phyloP scores from a whole-genome alignment of 495 filamentous ascomycete genomes.

The Haplographium delicatum region DNA sequence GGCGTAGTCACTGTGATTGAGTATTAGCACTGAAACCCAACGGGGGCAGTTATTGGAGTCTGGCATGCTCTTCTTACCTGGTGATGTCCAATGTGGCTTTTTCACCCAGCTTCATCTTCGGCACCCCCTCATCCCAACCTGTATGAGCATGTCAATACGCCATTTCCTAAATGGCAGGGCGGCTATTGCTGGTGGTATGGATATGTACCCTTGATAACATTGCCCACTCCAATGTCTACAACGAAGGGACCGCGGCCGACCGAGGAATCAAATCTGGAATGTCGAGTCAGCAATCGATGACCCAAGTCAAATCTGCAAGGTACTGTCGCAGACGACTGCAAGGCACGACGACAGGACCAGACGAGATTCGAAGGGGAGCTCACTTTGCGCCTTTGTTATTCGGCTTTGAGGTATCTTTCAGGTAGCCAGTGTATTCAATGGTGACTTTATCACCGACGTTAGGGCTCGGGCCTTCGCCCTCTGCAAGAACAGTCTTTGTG shows the following conservation, averaged over 20 bases:
- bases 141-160: slow-evolving; percentile 17
- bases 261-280: slow-evolving; percentile 73
- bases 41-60: not conserved
- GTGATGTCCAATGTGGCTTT: slow-evolving; percentile 72
- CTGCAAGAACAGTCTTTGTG: slow-evolving; percentile 36
- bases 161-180: too few relatives aligned
- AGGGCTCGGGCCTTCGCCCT: slow-evolving; percentile 49
- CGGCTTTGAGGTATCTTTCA: slow-evolving; percentile 57
- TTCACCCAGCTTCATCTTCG: slow-evolving; percentile 75
- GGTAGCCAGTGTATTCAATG: slow-evolving; percentile 80
- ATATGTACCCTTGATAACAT: slow-evolving; percentile 67
- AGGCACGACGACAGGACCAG: too few relatives aligned
- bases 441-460: slow-evolving; percentile 58
- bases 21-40: slow-evolving; percentile 23
- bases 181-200: not conserved
- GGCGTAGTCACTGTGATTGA: slow-evolving; percentile 61
- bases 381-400: slow-evolving; percentile 44
- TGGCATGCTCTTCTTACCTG: slow-evolving; percentile 47
- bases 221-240: slow-evolving; percentile 65
- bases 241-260: slow-evolving; percentile 58
- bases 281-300: slow-evolving; percentile 10
- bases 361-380: slow-evolving; percentile 20
- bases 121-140: slow-evolving; percentile 88
- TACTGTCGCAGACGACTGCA: too few relatives aligned
- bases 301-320: too few relatives aligned